A percentile compares a stretch with the other conserved stretches of the same genome.
Evolutionary conservation across 2,329 filamentous ascomycete genomes (phyloP).

Genomic region (Phyllosticta citribraziliensis): DNA sequence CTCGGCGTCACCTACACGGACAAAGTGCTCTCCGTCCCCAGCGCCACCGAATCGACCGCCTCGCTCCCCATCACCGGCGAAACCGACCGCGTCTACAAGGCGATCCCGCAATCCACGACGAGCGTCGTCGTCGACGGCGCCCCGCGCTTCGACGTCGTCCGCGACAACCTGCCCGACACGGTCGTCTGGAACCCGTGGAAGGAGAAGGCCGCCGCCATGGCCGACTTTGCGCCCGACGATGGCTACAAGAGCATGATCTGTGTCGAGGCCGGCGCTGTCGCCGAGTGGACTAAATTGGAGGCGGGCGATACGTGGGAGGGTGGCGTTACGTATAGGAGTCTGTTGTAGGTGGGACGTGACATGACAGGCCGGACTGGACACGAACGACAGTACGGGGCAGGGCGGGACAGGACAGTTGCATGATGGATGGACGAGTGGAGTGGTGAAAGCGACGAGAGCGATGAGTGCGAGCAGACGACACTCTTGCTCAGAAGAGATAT

Average conservation of each 20-base stretch:
- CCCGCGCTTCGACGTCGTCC: constrained; percentile 60
- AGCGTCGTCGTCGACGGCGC: constrained; percentile 54
- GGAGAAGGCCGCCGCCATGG: constrained; percentile 72
- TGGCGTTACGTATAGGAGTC: constrained; percentile 46
- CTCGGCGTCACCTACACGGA: constrained; percentile 68
- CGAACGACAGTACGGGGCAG: too few relatives aligned
- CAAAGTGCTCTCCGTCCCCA: constrained; percentile 61
- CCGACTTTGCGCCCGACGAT: constrained; percentile 79
- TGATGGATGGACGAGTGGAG: too few relatives aligned
- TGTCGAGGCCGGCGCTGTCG: constrained; percentile 79
- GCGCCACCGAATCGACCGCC: constrained; percentile 55
- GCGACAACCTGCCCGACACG: constrained; percentile 77
- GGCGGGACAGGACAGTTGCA: background rate
- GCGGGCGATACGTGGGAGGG: constrained; percentile 62
- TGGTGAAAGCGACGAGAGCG: too few relatives aligned
- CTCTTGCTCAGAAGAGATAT: too few relatives aligned
- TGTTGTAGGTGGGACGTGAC: constrained; percentile 16
- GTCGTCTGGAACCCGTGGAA: constrained; percentile 98
- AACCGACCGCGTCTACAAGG: constrained; percentile 78
- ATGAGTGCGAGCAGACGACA: too few relatives aligned
- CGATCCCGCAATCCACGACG: constrained; percentile 51
- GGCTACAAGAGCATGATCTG: constrained; percentile 92
- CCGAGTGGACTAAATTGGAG: constrained; percentile 75
- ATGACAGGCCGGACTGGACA: background rate
- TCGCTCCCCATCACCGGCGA: constrained; percentile 64